phyloP scores from a whole-genome alignment of 441 rosid genomes.

The Erysimum cheiri region DNA sequence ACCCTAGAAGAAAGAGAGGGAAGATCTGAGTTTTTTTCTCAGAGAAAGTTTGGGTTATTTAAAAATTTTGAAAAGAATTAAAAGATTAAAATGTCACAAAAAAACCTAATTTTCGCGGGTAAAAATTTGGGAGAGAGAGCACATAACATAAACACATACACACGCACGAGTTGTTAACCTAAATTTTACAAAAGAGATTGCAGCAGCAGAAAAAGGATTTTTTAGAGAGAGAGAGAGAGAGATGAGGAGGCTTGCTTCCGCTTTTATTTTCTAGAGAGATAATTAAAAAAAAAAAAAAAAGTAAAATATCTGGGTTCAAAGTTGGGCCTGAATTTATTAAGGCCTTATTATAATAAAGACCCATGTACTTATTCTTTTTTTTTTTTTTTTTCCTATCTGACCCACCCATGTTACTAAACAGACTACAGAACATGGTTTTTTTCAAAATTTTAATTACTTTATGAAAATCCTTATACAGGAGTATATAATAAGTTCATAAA shows the following conservation, averaged over 20 bases:
- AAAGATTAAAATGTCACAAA: conserved; percentile 1
- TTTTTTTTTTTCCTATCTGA: no score
- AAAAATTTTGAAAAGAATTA: not conserved
- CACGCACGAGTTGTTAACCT: not conserved
- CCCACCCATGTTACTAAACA: no score
- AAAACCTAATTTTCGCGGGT: conserved; percentile 40
- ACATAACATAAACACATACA: no score
- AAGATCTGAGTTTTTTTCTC: conserved; percentile 15
- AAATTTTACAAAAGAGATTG: conserved; percentile 31
- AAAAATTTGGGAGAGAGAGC: no score
- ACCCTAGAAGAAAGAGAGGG: conserved; percentile 46
- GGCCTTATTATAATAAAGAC: not conserved
- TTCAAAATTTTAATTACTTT: no score
- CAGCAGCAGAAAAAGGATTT: not conserved
- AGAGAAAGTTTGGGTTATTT: not conserved
- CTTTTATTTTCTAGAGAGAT: conserved; percentile 5
- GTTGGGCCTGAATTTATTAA: conserved; percentile 11
- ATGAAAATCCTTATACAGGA: no score
- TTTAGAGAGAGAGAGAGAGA: conserved; percentile 19
- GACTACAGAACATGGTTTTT: no score
- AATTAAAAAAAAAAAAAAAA: not conserved
- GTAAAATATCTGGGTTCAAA: not conserved
- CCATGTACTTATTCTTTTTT: no score
- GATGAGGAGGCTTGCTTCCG: conserved; percentile 6
- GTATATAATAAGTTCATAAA: no score